These are phyloP conservation scores for Flaveria bidentis DNA, from an alignment of 129 eudicot genomes.

Conservation along the genomic window DNA sequence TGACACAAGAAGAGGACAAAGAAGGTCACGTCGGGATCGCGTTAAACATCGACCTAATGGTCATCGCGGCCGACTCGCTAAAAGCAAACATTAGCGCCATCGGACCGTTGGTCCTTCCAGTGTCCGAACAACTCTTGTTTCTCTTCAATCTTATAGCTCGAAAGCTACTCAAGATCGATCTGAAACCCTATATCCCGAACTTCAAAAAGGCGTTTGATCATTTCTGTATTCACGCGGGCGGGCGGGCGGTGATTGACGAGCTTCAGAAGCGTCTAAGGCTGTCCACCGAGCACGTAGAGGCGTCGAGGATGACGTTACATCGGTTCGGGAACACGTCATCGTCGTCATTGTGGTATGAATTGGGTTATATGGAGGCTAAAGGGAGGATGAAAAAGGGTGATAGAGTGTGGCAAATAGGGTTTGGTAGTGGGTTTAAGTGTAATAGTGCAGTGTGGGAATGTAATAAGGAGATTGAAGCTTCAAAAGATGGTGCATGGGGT, in stretches of 20 bases:
- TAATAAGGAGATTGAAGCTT: conserved; percentile 40
- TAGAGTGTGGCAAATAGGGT: conserved; percentile 80
- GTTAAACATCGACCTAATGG: conserved; percentile 59
- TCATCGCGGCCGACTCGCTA: conserved; percentile 57
- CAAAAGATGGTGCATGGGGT: conserved; percentile 54
- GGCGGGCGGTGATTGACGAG: conserved; percentile 78
- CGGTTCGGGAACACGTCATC: conserved; percentile 79
- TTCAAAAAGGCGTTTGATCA: conserved; percentile 76
- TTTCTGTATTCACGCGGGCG: conserved; percentile 82
- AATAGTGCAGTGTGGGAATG: conserved; percentile 81
- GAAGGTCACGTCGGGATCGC: conserved; percentile 61
- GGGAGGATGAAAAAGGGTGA: conserved; percentile 76
- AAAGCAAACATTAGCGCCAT: conserved; percentile 65
- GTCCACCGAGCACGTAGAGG: conserved; percentile 66
- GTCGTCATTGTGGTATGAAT: conserved; percentile 74
- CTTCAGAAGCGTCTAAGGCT: conserved; percentile 65
- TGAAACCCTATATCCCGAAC: conserved; percentile 62
- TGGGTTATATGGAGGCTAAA: conserved; percentile 68
- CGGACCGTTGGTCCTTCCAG: conserved; percentile 70
- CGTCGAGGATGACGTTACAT: conserved; percentile 77
- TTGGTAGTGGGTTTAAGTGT: conserved; percentile 84
- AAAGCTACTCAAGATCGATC: conserved; percentile 42
- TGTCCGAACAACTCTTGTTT: conserved; percentile 56
- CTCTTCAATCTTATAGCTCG: conserved; percentile 41
- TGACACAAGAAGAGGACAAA: conserved; percentile 56